Evolutionary conservation across 1,139 yeast species (phyloP).

Genomic region (Kodamaea ohmeri): DNA sequence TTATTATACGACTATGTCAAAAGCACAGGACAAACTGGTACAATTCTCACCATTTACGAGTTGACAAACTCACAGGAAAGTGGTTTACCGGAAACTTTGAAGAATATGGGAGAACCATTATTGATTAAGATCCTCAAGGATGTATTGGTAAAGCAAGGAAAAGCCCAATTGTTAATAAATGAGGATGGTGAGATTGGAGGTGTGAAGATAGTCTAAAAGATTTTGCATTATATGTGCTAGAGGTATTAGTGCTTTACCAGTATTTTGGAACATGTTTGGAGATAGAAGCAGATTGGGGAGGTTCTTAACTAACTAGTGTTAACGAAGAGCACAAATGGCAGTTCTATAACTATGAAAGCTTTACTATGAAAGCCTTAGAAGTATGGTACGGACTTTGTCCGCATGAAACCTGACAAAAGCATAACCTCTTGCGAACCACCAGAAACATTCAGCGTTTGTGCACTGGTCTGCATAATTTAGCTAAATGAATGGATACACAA

Average conservation of each 20-base stretch:
- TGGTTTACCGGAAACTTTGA: slow-evolving; percentile 54
- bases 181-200: slow-evolving; percentile 62
- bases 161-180: slow-evolving; percentile 62
- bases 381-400: no score
- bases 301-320: no score
- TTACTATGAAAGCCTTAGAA: no score
- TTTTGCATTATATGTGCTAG: neutral
- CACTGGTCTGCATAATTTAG: no score
- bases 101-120: slow-evolving; percentile 58
- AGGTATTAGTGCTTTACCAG: neutral
- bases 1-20: slow-evolving; percentile 49
- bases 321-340: no score
- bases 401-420: no score
- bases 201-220: slow-evolving; percentile 52
- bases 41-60: slow-evolving; percentile 82
- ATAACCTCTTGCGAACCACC: no score
- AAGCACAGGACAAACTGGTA: slow-evolving; percentile 71
- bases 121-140: slow-evolving; percentile 54
- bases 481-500: neutral
- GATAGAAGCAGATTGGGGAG: no score
- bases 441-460: no score
- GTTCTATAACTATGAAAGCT: no score
- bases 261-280: no score
- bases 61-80: slow-evolving; percentile 65
- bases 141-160: slow-evolving; percentile 61